Evolutionary conservation across 352 stramenopile genomes (phyloP).

Genomic region (Pythium monospermum): DNA sequence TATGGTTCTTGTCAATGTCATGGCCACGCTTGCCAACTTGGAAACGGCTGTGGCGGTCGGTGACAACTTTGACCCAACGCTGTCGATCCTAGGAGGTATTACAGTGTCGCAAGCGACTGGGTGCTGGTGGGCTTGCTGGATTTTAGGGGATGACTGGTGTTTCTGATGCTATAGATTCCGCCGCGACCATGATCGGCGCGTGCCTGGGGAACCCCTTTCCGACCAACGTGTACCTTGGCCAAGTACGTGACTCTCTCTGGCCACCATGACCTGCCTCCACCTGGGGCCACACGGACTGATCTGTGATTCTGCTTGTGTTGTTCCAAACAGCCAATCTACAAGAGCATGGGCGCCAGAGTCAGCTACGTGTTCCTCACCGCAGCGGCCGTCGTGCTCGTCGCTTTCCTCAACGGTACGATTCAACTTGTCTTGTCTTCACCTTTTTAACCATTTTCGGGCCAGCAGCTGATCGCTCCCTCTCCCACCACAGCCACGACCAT

Average conservation of each 20-base stretch:
- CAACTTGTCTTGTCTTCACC: background rate
- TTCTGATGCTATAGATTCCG: constrained; percentile 20
- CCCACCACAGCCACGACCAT: constrained; percentile 15
- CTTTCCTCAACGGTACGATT: constrained; percentile 26
- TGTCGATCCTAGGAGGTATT: constrained; percentile 29
- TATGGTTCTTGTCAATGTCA: constrained; percentile 43
- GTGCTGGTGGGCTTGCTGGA: too few species aligned
- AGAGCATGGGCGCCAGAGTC: constrained; percentile 35
- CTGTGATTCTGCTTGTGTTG: background rate
- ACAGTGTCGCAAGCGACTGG: too few species aligned
- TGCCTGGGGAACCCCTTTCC: constrained; percentile 38
- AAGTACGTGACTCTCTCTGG: too few species aligned
- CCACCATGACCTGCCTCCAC: background rate
- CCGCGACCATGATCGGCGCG: constrained; percentile 32
- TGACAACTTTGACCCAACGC: constrained; percentile 32
- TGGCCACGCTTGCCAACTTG: constrained; percentile 35
- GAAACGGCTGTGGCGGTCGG: constrained; percentile 34
- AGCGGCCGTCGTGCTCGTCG: constrained; percentile 22
- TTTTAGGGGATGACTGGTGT: too few species aligned
- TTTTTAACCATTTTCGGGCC: background rate
- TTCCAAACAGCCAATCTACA: constrained; percentile 31
- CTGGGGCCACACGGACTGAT: background rate
- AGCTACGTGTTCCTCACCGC: constrained; percentile 35
- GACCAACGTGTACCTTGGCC: constrained; percentile 38
- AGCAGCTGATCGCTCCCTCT: background rate